A percentile compares a stretch with the other conserved stretches of the same genome.
phyloP scores from a whole-genome alignment of 768 basidiomycete genomes.

The Boletellus ananiceps region DNA sequence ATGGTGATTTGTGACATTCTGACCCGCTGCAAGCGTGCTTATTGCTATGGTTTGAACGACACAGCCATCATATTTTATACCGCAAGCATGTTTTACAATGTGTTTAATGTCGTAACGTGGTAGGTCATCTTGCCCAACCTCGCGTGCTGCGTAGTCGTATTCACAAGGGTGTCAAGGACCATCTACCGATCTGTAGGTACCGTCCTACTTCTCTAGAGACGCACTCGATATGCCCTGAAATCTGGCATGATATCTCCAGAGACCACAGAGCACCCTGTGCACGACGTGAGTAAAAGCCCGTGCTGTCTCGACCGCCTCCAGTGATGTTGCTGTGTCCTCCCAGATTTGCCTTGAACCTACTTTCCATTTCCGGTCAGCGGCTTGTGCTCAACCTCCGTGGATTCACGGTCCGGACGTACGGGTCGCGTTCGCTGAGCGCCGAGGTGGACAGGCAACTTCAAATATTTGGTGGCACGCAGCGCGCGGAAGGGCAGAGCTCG shows the following conservation, averaged over 20 bases:
- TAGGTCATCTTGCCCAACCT: neutral
- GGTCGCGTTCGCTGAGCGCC: slow-evolving; percentile 5
- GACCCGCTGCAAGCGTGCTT: neutral
- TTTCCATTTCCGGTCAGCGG: slow-evolving; percentile 20
- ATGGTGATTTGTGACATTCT: slow-evolving; percentile 1
- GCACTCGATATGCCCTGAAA: neutral
- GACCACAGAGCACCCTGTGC: neutral
- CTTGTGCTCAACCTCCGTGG: slow-evolving; percentile 15
- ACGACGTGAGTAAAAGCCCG: neutral
- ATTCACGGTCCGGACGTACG: slow-evolving; percentile 8
- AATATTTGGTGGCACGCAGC: neutral
- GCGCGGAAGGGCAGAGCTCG: neutral
- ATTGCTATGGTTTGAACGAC: neutral
- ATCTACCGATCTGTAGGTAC: neutral
- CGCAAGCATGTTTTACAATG: neutral
- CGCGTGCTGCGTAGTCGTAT: neutral
- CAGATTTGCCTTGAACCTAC: slow-evolving; percentile 11
- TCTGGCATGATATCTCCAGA: neutral
- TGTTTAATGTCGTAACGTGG: neutral
- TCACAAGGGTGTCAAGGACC: neutral
- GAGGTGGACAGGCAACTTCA: slow-evolving; percentile 18
- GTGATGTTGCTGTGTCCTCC: neutral
- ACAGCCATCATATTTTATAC: slow-evolving; percentile 6
- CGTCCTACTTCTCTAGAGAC: no score
- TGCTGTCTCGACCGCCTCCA: no score